A percentile compares a stretch with the other conserved stretches of the same genome.
Evolutionary conservation across 2,329 filamentous ascomycete species (phyloP).

Genomic region (Xylariales sp.): DNA sequence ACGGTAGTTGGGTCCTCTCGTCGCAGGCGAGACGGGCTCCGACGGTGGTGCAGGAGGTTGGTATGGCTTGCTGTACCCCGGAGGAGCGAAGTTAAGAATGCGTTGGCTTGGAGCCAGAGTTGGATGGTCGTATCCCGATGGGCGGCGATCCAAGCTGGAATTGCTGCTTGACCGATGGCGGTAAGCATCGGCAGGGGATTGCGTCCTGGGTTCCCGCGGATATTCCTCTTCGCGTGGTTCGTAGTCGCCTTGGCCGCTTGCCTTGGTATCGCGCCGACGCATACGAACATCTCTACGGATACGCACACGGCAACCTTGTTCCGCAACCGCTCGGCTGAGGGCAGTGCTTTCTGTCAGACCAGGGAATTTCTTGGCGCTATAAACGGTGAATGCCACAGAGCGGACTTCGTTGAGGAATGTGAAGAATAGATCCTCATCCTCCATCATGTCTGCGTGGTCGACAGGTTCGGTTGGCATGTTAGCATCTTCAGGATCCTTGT

Average conservation of each 20-base stretch:
- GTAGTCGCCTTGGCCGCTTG: constrained; percentile 40
- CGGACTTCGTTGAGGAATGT: constrained; percentile 88
- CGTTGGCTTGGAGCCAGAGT: constrained; percentile 16
- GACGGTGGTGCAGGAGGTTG: constrained; percentile 5
- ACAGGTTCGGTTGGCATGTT: constrained; percentile 52
- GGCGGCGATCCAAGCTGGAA: constrained; percentile 24
- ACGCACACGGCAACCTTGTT: constrained; percentile 93
- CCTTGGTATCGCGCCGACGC: constrained; percentile 75
- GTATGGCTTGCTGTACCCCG: constrained; percentile 7
- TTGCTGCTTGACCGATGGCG: constrained; percentile 25
- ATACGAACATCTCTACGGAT: constrained; percentile 93
- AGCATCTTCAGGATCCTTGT: constrained; percentile 78
- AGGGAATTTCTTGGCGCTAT: constrained; percentile 97
- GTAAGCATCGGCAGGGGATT: constrained; percentile 24
- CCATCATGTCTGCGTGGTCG: constrained; percentile 31
- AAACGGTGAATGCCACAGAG: constrained; percentile 82
- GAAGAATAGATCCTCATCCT: constrained; percentile 48
- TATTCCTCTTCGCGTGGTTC: constrained; percentile 61
- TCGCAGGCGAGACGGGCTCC: constrained; percentile 7
- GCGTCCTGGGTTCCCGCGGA: constrained; percentile 20
- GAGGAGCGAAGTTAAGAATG: constrained; percentile 1
- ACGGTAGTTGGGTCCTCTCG: constrained; percentile 15
- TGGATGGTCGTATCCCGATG: constrained; percentile 22
- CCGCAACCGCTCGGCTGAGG: constrained; percentile 85
- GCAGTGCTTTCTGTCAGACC: constrained; percentile 85